A percentile compares a stretch with the other conserved stretches of the same genome.
Evolutionary conservation across 2,329 filamentous ascomycete genomes (phyloP).

Genomic region (Aspergillus sp.): DNA sequence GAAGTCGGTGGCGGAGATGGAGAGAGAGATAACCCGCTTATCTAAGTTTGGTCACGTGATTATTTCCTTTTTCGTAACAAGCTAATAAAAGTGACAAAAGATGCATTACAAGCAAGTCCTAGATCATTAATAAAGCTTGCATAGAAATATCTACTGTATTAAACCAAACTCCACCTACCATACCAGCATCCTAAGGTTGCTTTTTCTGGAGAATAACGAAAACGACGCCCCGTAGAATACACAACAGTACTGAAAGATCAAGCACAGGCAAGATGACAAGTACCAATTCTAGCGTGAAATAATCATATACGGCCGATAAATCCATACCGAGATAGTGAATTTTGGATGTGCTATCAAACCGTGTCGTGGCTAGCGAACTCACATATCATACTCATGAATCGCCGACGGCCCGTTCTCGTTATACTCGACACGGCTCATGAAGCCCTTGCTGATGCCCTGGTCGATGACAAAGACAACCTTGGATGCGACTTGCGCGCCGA

Average conservation of each 20-base stretch:
- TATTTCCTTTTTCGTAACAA: too few species aligned
- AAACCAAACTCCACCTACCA: slow-evolving; percentile 26
- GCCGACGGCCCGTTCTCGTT: slow-evolving; percentile 65
- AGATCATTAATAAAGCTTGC: neutral
- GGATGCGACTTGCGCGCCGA: slow-evolving; percentile 83
- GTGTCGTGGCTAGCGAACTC: slow-evolving; percentile 6
- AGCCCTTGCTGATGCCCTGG: slow-evolving; percentile 66
- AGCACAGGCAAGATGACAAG: neutral
- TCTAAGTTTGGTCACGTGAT: neutral
- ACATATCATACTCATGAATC: slow-evolving; percentile 58
- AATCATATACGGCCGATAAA: neutral
- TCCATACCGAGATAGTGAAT: neutral
- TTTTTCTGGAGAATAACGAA: slow-evolving; percentile 22
- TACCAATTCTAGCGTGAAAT: neutral
- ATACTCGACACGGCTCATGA: slow-evolving; percentile 67
- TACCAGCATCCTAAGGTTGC: slow-evolving; percentile 22
- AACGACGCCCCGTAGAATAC: slow-evolving; percentile 24
- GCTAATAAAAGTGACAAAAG: too few species aligned
- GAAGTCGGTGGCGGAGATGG: slow-evolving; percentile 7
- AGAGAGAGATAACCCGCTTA: neutral
- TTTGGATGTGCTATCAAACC: neutral
- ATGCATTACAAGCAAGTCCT: neutral
- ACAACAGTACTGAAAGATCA: slow-evolving; percentile 12
- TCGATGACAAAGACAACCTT: slow-evolving; percentile 71
- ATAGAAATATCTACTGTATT: slow-evolving; percentile 14